A percentile compares a stretch with the other conserved stretches of the same genome.
phyloP scores from a whole-genome alignment of 768 basidiomycete species.

The Kockovaella imperatae region DNA sequence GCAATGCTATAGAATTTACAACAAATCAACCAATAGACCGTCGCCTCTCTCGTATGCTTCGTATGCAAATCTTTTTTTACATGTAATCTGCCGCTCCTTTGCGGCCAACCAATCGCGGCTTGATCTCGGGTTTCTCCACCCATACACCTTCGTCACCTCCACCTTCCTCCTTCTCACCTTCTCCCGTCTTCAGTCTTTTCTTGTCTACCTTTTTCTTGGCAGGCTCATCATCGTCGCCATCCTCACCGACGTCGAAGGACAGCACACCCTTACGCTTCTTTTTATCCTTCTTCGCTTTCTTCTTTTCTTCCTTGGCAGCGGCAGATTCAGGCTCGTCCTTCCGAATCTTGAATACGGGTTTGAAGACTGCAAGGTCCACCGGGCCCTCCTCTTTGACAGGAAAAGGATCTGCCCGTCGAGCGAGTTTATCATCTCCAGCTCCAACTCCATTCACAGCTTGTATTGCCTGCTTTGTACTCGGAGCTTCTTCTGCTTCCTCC shows the following conservation, averaged over 20 bases:
- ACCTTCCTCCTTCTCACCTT: neutral
- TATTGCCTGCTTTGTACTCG: neutral
- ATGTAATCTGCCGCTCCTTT: constrained; percentile 71
- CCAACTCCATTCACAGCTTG: neutral
- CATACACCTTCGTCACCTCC: constrained; percentile 24
- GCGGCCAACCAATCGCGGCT: constrained; percentile 48
- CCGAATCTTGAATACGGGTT: constrained; percentile 67
- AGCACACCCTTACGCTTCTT: constrained; percentile 56
- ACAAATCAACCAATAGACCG: neutral
- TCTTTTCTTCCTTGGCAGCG: constrained; percentile 45
- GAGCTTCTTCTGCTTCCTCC: constrained; percentile 55
- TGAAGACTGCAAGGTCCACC: constrained; percentile 66
- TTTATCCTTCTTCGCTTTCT: constrained; percentile 50
- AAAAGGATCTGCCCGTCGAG: constrained; percentile 8
- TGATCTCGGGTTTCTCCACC: constrained; percentile 37
- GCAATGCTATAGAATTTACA: too few species aligned
- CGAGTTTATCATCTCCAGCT: constrained; percentile 1
- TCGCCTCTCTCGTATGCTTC: neutral
- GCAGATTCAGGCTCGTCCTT: constrained; percentile 9
- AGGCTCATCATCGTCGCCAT: constrained; percentile 48
- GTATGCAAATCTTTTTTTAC: too few species aligned
- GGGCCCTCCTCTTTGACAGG: constrained; percentile 23
- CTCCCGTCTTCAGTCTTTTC: constrained; percentile 13
- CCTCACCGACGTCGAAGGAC: constrained; percentile 59
- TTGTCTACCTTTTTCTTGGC: constrained; percentile 42